Conservation (phyloP, 1,284 basidiomycete genomes). For the Ceratobasidium sp. region DNA sequence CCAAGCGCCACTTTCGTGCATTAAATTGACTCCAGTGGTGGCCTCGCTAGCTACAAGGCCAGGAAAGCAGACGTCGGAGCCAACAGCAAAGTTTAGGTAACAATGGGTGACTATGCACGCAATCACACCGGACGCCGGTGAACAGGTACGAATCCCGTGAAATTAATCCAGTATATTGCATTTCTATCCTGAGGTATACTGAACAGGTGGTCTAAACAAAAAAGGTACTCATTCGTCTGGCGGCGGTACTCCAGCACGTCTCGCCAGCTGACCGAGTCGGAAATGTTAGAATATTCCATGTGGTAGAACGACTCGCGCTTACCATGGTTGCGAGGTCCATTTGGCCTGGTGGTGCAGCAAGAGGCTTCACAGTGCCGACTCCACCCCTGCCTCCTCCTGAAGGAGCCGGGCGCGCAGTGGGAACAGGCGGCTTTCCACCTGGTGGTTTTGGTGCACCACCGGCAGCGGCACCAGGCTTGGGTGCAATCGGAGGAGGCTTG, state of each 20-base stretch:
- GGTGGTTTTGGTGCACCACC: constrained; percentile 38
- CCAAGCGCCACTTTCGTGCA: no score
- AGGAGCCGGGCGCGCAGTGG: constrained; percentile 40
- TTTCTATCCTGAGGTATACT: constrained; percentile 10
- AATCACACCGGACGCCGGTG: no score
- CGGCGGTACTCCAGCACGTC: constrained; percentile 33
- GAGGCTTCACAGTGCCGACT: constrained; percentile 49
- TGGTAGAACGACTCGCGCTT: constrained; percentile 47
- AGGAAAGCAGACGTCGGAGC: no score
- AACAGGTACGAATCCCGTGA: neutral
- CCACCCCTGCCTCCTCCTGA: neutral
- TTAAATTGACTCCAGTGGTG: no score
- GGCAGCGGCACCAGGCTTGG: constrained; percentile 43
- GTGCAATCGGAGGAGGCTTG: constrained; percentile 56
- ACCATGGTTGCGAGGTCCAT: constrained; percentile 83
- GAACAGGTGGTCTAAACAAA: neutral
- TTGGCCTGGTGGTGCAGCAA: constrained; percentile 63
- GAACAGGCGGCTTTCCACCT: constrained; percentile 21
- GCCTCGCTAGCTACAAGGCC: no score
- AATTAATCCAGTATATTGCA: constrained; percentile 24
- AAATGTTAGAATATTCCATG: constrained; percentile 1
- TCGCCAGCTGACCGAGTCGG: constrained; percentile 37
- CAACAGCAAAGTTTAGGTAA: neutral
- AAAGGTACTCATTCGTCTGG: neutral
- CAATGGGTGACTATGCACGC: no score